Conservation (phyloP, 1,284 basidiomycete genomes). For the Trichosporon coremiiforme region DNA sequence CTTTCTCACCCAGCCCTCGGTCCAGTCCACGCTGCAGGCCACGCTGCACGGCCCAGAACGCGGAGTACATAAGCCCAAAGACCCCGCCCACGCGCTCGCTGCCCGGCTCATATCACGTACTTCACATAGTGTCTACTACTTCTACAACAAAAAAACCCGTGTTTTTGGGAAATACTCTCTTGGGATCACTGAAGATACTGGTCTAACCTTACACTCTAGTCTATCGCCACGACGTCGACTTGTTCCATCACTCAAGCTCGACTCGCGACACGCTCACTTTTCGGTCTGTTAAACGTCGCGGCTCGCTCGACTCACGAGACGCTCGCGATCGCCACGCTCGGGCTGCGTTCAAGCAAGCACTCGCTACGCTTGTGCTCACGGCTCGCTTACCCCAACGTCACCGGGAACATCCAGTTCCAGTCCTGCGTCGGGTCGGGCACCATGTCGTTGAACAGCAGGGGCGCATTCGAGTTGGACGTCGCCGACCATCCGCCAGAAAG, state of each 20-base stretch:
- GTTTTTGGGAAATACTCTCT: not conserved
- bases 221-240: not conserved
- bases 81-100: not conserved
- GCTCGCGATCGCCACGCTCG: too few relatives aligned
- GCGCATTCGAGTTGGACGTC: not conserved
- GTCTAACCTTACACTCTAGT: slow-evolving; percentile 4
- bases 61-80: not conserved
- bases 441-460: slow-evolving; percentile 16
- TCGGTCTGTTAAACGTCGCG: too few relatives aligned
- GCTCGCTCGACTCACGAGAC: too few relatives aligned
- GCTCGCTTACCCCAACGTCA: not conserved
- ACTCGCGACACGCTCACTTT: too few relatives aligned
- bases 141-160: slow-evolving; percentile 6
- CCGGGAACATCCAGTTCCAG: slow-evolving; percentile 19
- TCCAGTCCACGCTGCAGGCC: too few relatives aligned
- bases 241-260: not conserved
- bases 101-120: not conserved
- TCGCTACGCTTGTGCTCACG: too few relatives aligned
- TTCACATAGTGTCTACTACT: slow-evolving; percentile 1
- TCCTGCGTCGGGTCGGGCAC: slow-evolving; percentile 11
- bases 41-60: not conserved
- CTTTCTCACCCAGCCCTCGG: not conserved
- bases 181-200: not conserved
- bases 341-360: too few relatives aligned
- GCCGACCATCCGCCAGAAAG: not conserved